Base-by-base conservation (phyloP, 1,284 basidiomycete genomes). In the Pyrrhoderma lamaoense region DNA sequence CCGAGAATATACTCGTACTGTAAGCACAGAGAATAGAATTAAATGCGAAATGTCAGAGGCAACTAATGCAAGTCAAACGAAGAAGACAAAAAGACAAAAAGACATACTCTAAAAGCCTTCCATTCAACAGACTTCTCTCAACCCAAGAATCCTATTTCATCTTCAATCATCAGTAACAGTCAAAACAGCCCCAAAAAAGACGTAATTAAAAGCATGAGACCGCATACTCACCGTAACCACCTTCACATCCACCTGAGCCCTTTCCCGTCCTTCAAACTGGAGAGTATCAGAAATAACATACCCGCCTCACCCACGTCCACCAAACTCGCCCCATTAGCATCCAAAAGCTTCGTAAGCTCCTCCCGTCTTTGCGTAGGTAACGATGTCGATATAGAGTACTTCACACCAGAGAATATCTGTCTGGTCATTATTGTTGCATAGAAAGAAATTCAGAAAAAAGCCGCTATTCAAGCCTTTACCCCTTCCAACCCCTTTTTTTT, bases 111-210 rank as follows among this genome's bases (percentile, higher is more conserved):
- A 85, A 82, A 8, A 72, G 54, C 56, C 76, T 76, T 1, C 75
- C 78, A 3, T 85, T 65, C 9, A 81, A 62, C 23, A 81, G 61
- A 2, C 77, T 80, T 25, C 82, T 73, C 44, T 85, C 80, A 1
- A 87, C 79, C 88, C 89, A 91, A 46, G 68, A 64, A 40, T 80
- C 80, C 67, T 79, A 52, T n/a, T n/a, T n/a, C n/a, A n/a, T n/a
- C n/a, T n/a, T n/a, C n/a, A n/a, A n/a, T n/a, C n/a, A n/a, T n/a
- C n/a, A n/a, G n/a, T n/a, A n/a, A n/a, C n/a, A n/a, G n/a, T n/a
- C n/a, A n/a, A n/a, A n/a, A n/a, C n/a, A n/a, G n/a, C n/a, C n/a
- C n/a, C n/a, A n/a, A n/a, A n/a, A n/a, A n/a, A n/a, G n/a, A n/a
- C n/a, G n/a, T n/a, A n/a, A n/a, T n/a, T n/a, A n/a, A n/a, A n/a